Evolutionary conservation across 257 asterid genomes (phyloP).

Genomic region (Solanum bulbocastanum): DNA sequence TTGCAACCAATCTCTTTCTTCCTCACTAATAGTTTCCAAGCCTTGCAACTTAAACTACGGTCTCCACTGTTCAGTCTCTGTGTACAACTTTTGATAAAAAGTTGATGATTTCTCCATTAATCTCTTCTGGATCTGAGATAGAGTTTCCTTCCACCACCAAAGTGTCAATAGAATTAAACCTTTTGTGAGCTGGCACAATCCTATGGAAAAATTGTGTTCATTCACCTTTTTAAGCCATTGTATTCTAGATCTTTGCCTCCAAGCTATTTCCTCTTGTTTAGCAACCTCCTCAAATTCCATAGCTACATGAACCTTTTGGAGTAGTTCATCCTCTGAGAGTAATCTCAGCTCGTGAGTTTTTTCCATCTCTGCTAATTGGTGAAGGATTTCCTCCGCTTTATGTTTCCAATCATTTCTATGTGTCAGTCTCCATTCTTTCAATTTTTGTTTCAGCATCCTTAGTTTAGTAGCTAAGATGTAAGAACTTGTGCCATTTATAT

Average conservation of each 20-base stretch:
- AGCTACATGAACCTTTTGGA: not conserved
- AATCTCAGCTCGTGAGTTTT: not conserved
- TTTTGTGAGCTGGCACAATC: not conserved
- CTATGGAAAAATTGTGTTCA: not conserved
- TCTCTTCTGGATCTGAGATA: not conserved
- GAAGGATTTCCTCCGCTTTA: not conserved
- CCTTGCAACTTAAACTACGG: not conserved
- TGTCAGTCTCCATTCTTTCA: not conserved
- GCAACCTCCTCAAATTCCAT: not conserved
- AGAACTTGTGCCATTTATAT: not conserved
- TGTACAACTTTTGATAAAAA: not conserved
- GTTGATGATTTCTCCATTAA: not conserved
- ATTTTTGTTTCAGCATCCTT: not conserved
- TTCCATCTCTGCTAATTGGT: not conserved
- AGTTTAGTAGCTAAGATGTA: not conserved
- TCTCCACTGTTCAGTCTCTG: not conserved
- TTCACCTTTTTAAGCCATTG: not conserved
- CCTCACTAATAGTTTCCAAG: not conserved
- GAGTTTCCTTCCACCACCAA: not conserved
- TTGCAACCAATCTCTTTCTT: not conserved
- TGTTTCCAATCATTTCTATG: not conserved
- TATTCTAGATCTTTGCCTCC: not conserved
- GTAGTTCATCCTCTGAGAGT: not conserved
- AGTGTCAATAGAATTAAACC: not conserved
- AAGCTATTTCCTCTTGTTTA: not conserved